Evolutionary conservation across 2,329 filamentous ascomycete genomes (phyloP).

Genomic region (Botryotinia convoluta): DNA sequence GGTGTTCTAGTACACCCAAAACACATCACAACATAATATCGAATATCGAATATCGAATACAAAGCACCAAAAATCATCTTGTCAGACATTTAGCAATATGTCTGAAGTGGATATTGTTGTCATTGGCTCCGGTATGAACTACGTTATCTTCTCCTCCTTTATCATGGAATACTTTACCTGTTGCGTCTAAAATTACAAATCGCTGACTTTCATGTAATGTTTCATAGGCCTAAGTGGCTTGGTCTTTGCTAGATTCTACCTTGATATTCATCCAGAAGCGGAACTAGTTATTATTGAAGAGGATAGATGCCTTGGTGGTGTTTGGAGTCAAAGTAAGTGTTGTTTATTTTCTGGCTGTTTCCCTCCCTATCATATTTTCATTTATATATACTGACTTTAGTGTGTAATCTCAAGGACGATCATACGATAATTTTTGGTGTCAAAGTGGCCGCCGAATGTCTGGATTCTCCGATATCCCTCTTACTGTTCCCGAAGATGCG

Average conservation of each 20-base stretch:
- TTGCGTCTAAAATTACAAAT: not conserved
- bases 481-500: constrained; percentile 32
- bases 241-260: constrained; percentile 24
- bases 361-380: not conserved
- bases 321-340: constrained; percentile 5
- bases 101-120: not conserved
- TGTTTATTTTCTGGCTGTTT: not conserved
- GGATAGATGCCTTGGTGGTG: constrained; percentile 21
- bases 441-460: constrained; percentile 36
- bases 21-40: not conserved
- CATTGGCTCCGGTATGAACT: constrained; percentile 1
- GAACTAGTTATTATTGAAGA: constrained; percentile 24
- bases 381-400: not conserved
- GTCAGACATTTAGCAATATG: not conserved
- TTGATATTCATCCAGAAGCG: constrained; percentile 23
- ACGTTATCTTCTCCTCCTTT: not conserved
- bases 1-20: not conserved
- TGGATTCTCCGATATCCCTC: constrained; percentile 37
- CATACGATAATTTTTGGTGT: constrained; percentile 37
- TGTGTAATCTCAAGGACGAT: constrained; percentile 25
- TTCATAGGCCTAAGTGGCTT: constrained; percentile 16
- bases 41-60: not conserved
- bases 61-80: not conserved
- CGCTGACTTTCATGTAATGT: not conserved
- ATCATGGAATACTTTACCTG: not conserved